Percentiles rank a stretch among this genome's conserved stretches.
These are phyloP conservation scores for Trebouxia gelatinosa DNA, from an alignment of 163 green algal species.

Conservation along the genomic window DNA sequence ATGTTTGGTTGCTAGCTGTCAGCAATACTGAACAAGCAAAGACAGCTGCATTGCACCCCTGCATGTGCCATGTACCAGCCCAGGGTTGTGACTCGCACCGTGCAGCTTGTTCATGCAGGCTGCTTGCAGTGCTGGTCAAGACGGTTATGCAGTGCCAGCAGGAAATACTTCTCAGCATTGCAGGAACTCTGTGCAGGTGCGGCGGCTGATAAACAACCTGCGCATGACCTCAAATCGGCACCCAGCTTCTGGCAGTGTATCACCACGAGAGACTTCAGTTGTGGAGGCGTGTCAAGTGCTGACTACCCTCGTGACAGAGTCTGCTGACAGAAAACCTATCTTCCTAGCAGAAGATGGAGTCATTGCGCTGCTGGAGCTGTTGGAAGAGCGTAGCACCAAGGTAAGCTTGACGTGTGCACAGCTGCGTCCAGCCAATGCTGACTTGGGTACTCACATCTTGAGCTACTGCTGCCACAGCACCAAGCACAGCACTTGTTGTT, in stretches of 20 bases:
- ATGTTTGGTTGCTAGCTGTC: background rate
- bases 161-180: too few species aligned
- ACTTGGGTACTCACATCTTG: too few species aligned
- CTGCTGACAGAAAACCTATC: constrained; percentile 16
- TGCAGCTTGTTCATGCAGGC: too few species aligned
- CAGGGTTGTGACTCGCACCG: too few species aligned
- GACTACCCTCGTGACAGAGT: constrained; percentile 29
- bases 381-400: constrained; percentile 47
- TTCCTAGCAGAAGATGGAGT: constrained; percentile 52
- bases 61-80: too few species aligned
- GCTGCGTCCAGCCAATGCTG: too few species aligned
- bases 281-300: constrained; percentile 29
- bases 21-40: too few species aligned
- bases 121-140: too few species aligned
- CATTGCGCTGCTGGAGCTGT: constrained; percentile 53
- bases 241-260: constrained; percentile 32
- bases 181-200: constrained; percentile 36
- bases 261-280: constrained; percentile 16
- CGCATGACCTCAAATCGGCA: constrained; percentile 45
- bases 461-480: too few species aligned
- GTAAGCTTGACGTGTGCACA: constrained; percentile 3
- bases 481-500: too few species aligned
- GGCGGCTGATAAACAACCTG: constrained; percentile 60
- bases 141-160: too few species aligned
- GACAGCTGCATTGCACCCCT: too few species aligned